Evolutionary conservation across 1,139 yeast species (phyloP), one percentile per base, ranked within the genome.

Genomic region (Magnusiomyces magnusii): DNA sequence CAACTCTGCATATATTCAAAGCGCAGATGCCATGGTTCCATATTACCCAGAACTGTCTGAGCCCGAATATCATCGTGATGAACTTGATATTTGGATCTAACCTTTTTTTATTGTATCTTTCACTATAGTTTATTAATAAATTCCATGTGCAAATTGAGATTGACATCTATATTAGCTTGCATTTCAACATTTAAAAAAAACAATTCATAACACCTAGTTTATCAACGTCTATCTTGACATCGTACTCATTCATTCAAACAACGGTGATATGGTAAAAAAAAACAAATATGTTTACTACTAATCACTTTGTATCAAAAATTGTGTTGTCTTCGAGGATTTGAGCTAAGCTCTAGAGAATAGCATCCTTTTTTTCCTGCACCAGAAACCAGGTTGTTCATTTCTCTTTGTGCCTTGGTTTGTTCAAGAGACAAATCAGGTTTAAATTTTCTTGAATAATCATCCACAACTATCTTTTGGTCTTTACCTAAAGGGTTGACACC

Each of bases 21-120:
- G 82, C 62, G 78, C 84, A 50, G 96, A 90, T 68, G 76, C 92
- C 0, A 72, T 93, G 70, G 92, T 91, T 0, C 97, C 97, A 0
- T 84, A 79, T 66, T 92, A 87, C 69, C 99, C 99, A 0, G 71
- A 75, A 34, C 66, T 85, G 25, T 80, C 78, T 2, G 73, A 69
- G 17, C 65, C 63, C 2, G 64, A 66, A 50, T 69, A 68, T 58
- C 66, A 64, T 50, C 67, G 72, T 2, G 66, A 73, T 51, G 79
- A 80, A 58, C 69, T 80, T 56, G 81, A 80, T 62, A 70, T 75
- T 7, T 73, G 76, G 76, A 65, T 75, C 27, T 75, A 68, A 57
- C 13, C 10, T 31, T 31, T 31, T 13, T 13, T 7, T 31, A 9
- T 31, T 31, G 10, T 31, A 9, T 31, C 13, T 7, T 9, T 31